Conservation (phyloP, 1,139 yeast species). For the Pichia sp. region DNA sequence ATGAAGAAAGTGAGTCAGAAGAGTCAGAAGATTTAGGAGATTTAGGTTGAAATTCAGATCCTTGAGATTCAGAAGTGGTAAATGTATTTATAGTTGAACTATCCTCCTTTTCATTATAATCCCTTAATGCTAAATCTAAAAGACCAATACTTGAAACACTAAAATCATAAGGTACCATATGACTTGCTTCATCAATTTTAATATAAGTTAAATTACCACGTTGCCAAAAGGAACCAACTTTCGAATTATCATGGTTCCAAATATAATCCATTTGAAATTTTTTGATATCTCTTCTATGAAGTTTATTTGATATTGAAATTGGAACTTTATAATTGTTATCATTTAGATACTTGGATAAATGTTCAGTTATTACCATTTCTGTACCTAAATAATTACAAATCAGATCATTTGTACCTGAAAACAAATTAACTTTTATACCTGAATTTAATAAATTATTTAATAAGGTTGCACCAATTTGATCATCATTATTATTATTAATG, state of each 20-base stretch:
- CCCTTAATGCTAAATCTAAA: conserved; percentile 37
- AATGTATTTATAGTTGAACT: background rate
- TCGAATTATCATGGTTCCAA: conserved; percentile 47
- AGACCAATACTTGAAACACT: conserved; percentile 68
- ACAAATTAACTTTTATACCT: conserved; percentile 60
- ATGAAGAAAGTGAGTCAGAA: background rate
- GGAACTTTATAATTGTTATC: background rate
- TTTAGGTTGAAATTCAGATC: background rate
- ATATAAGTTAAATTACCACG: conserved; percentile 76
- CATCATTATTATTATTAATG: conserved; percentile 29
- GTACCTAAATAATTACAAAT: conserved; percentile 84
- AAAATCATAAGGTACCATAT: conserved; percentile 90
- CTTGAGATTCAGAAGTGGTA: background rate
- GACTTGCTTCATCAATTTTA: conserved; percentile 70
- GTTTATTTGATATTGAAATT: background rate
- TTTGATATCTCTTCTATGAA: conserved; percentile 8
- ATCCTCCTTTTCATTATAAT: background rate
- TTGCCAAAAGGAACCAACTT: conserved; percentile 46
- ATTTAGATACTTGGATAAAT: conserved; percentile 2
- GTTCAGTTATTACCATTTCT: conserved; percentile 51
- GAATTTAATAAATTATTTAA: conserved; percentile 56
- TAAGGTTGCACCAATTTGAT: conserved; percentile 49
- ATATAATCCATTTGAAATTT: conserved; percentile 23
- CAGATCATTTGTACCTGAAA: conserved; percentile 84
- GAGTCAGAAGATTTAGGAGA: no score